These are phyloP conservation scores for Leccinellum rugosiceps DNA, from an alignment of 768 basidiomycete species.

Conservation along the genomic window DNA sequence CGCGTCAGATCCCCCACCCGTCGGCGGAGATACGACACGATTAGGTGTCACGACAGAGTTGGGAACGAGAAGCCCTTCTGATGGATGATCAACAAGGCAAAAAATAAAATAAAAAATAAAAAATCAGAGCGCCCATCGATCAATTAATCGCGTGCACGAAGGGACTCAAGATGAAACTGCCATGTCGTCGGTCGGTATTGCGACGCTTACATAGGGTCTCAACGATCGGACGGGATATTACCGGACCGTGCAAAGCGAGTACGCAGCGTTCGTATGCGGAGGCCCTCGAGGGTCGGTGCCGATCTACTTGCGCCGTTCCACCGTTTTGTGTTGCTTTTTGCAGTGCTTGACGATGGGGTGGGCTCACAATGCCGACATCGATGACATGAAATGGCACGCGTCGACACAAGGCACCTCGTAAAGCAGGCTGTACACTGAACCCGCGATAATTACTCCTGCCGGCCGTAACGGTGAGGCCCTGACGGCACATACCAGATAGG, in stretches of 20 bases:
- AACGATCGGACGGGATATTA: not conserved
- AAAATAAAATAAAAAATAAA: not conserved
- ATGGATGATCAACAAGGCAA: not conserved
- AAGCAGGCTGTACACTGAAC: not conserved
- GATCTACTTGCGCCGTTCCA: not conserved
- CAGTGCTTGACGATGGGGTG: not conserved
- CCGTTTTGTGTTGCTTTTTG: not conserved
- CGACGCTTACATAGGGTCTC: not conserved
- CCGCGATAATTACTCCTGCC: not conserved
- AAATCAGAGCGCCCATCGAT: not conserved
- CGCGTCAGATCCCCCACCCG: constrained; percentile 5
- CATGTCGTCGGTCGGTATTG: not conserved
- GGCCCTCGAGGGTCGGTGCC: not conserved
- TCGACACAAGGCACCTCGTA: not conserved
- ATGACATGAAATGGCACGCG: not conserved
- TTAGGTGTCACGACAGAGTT: not conserved
- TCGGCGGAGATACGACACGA: constrained; percentile 18
- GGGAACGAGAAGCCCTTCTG: not conserved
- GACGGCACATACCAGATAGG: not conserved
- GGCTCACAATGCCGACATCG: constrained; percentile 3
- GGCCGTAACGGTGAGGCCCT: not conserved
- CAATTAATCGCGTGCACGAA: not conserved
- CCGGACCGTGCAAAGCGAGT: not conserved
- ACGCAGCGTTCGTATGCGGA: not conserved
- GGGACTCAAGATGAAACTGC: not conserved